phyloP scores from a whole-genome alignment of 768 basidiomycete genomes.

The Tulasnella sp. region DNA sequence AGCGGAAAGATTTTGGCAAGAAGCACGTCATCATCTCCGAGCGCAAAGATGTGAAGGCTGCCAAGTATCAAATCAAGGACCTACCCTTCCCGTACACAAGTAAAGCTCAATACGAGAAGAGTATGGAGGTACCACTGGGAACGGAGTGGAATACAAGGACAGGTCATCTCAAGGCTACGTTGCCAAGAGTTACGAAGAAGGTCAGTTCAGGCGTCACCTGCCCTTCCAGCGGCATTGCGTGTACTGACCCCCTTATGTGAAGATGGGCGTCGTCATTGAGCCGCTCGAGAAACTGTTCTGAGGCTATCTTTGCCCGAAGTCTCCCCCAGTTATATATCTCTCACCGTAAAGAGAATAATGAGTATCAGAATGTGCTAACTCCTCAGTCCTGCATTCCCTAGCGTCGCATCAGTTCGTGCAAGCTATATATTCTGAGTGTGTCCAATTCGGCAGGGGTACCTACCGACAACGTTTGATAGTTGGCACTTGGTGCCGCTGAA shows the following conservation, averaged over 20 bases:
- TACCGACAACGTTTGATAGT: too few species aligned
- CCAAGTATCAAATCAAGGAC: constrained; percentile 82
- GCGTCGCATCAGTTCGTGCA: too few species aligned
- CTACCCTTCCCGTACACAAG: constrained; percentile 92
- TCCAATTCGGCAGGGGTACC: too few species aligned
- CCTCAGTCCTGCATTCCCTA: too few species aligned
- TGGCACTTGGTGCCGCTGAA: too few species aligned
- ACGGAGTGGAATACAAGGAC: constrained; percentile 89
- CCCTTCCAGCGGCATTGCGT: background rate
- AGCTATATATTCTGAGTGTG: too few species aligned
- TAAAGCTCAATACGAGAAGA: constrained; percentile 82
- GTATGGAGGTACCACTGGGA: constrained; percentile 72
- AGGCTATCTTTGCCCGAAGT: too few species aligned
- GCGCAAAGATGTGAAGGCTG: constrained; percentile 86
- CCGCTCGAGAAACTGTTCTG: constrained; percentile 49
- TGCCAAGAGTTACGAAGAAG: constrained; percentile 84
- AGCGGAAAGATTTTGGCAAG: constrained; percentile 76
- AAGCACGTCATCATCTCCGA: constrained; percentile 92
- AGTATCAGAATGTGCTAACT: too few species aligned
- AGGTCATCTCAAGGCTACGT: constrained; percentile 70
- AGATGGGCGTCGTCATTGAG: constrained; percentile 64
- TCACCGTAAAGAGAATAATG: too few species aligned
- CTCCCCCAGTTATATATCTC: too few species aligned
- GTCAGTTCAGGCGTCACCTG: constrained; percentile 29
- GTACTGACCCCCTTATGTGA: constrained; percentile 7